Conservation (phyloP, 2,329 filamentous ascomycete species). For the Cladosporium austrohemisphaericum region DNA sequence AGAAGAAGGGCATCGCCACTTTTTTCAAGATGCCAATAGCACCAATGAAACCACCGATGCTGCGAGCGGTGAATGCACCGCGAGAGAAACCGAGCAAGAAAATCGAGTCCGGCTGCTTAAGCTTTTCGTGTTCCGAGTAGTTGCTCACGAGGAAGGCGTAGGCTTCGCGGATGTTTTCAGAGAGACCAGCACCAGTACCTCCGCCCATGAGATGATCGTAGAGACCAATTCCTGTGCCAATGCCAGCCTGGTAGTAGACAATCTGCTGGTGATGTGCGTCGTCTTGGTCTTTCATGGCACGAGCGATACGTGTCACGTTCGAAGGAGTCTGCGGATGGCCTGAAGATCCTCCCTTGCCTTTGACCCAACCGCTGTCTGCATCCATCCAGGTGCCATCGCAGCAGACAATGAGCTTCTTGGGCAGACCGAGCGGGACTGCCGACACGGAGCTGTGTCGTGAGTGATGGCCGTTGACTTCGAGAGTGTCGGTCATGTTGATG, state of each 20-base stretch:
- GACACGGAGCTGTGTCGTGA: conserved; percentile 14
- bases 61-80: conserved; percentile 44
- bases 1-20: conserved; percentile 32
- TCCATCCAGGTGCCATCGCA: conserved; percentile 35
- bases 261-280: conserved; percentile 35
- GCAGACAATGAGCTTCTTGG: conserved; percentile 21
- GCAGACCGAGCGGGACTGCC: conserved; percentile 9
- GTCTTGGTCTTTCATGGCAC: conserved; percentile 34
- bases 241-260: conserved; percentile 38
- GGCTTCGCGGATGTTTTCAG: conserved; percentile 55
- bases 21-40: conserved; percentile 42
- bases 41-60: conserved; percentile 43
- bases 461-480: conserved; percentile 8
- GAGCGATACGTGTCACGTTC: conserved; percentile 36
- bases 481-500: conserved; percentile 3
- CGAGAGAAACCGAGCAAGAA: conserved; percentile 46
- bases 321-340: conserved; percentile 32
- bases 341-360: conserved; percentile 22
- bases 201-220: conserved; percentile 33
- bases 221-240: conserved; percentile 34
- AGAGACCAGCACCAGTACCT: conserved; percentile 33
- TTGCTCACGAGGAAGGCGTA: conserved; percentile 62
- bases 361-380: conserved; percentile 32
- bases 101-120: conserved; percentile 38
- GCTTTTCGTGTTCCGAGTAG: conserved; percentile 39